Evolutionary conservation across 2,329 filamentous ascomycete genomes (phyloP).

Genomic region (Tolypocladium ophioglossoides): DNA sequence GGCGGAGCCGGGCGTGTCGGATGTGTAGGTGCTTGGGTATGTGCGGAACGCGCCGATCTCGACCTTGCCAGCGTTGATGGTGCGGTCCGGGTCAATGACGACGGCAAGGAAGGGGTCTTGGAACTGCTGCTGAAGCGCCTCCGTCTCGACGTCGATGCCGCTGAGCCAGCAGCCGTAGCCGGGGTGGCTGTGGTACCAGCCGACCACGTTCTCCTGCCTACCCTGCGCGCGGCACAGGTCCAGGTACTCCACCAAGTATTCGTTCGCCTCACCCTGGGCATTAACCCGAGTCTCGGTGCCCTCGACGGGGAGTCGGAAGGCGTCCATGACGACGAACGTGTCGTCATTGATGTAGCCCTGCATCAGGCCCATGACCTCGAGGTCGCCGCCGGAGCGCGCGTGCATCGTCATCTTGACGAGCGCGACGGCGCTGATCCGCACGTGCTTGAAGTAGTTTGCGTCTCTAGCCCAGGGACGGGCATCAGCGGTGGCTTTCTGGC

Average conservation of each 20-base stretch:
- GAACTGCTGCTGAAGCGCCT: slow-evolving; percentile 74
- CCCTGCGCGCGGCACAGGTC: slow-evolving; percentile 64
- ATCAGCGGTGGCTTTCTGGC: slow-evolving; percentile 55
- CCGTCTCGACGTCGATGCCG: slow-evolving; percentile 88
- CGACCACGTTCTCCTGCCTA: slow-evolving; percentile 81
- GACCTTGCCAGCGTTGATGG: slow-evolving; percentile 87
- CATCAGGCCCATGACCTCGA: slow-evolving; percentile 98
- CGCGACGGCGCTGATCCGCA: slow-evolving; percentile 87
- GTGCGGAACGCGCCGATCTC: slow-evolving; percentile 97
- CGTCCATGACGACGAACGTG: slow-evolving; percentile 85
- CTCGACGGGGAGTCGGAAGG: slow-evolving; percentile 87
- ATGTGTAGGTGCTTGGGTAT: slow-evolving; percentile 65
- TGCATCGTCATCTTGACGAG: slow-evolving; percentile 99
- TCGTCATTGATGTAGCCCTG: slow-evolving; percentile 83
- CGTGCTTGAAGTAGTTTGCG: slow-evolving; percentile 81
- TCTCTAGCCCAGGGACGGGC: slow-evolving; percentile 67
- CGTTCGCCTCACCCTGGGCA: slow-evolving; percentile 88
- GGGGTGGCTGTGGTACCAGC: slow-evolving; percentile 97
- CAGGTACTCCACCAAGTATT: slow-evolving; percentile 89
- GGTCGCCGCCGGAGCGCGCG: slow-evolving; percentile 80
- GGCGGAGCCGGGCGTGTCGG: slow-evolving; percentile 14
- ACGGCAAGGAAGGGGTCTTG: slow-evolving; percentile 90
- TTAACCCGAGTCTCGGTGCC: slow-evolving; percentile 98
- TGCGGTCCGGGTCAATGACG: slow-evolving; percentile 92
- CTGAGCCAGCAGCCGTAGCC: slow-evolving; percentile 98